phyloP scores from a whole-genome alignment of 1,284 basidiomycete genomes.

The Rhodotorula sp. region DNA sequence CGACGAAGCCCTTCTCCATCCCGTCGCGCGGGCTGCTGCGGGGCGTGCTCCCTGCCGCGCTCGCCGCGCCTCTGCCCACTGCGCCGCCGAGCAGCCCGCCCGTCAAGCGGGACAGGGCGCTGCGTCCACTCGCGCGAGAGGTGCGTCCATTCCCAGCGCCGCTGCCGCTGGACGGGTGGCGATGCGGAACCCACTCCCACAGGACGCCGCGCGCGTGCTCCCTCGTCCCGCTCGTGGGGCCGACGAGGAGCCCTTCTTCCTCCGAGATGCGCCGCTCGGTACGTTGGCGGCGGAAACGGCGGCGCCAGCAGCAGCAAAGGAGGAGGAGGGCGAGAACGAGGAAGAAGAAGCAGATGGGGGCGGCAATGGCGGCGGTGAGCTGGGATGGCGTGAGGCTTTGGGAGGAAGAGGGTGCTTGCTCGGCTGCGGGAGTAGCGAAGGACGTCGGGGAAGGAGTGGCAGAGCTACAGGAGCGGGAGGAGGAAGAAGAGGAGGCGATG shows the following conservation, averaged over 20 bases:
- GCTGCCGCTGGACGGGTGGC: neutral
- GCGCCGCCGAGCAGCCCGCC: neutral
- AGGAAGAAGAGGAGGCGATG: neutral
- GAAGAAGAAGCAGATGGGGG: conserved; percentile 31
- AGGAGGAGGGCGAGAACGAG: conserved; percentile 14
- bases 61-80: neutral
- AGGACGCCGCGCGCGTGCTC: neutral
- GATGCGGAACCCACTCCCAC: conserved; percentile 13
- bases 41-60: neutral
- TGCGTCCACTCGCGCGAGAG: neutral
- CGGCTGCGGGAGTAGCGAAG: neutral
- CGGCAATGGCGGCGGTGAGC: conserved; percentile 24
- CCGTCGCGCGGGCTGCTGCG: neutral
- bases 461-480: neutral
- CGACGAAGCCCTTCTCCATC: neutral
- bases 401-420: neutral
- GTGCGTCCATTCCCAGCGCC: neutral
- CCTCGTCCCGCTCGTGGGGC: neutral
- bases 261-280: neutral
- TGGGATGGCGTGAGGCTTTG: conserved; percentile 11
- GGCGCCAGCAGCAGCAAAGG: conserved; percentile 8
- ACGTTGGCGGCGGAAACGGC: neutral
- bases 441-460: conserved; percentile 1
- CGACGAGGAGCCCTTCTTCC: conserved; percentile 1
- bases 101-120: conserved; percentile 2